Conservation (phyloP, 179 eudicot species). For the Kewa caespitosa region DNA sequence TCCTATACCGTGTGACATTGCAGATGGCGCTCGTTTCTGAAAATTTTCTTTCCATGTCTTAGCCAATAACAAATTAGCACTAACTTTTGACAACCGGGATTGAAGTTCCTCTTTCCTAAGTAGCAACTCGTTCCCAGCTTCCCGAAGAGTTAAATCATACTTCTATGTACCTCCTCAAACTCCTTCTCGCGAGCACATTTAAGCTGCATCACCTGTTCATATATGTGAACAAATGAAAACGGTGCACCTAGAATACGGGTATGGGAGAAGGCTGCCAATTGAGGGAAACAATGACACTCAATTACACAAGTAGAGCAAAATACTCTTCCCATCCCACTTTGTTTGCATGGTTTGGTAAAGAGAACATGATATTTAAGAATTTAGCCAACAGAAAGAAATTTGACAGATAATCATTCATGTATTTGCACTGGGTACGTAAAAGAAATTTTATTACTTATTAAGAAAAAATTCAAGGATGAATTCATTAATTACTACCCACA, state of each 20-base stretch:
- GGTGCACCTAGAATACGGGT: background rate
- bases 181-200: conserved; percentile 43
- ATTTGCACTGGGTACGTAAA: no score
- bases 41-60: conserved; percentile 21
- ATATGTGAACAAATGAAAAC: background rate
- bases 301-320: no score
- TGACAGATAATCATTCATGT: no score
- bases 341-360: no score
- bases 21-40: conserved; percentile 16
- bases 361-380: no score
- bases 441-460: no score
- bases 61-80: conserved; percentile 39
- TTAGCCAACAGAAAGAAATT: no score
- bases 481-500: no score
- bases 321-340: no score
- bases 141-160: conserved; percentile 35
- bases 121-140: conserved; percentile 33
- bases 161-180: conserved; percentile 42
- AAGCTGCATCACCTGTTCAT: conserved; percentile 36
- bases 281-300: conserved; percentile 8
- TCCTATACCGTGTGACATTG: conserved; percentile 32
- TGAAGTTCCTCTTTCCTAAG: conserved; percentile 35
- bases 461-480: no score
- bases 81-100: conserved; percentile 26
- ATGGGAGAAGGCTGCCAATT: background rate